Evolutionary conservation across 169 alveolate genomes (phyloP), one percentile per base, ranked within the genome.

Genomic region (Miamiensis avidus): DNA sequence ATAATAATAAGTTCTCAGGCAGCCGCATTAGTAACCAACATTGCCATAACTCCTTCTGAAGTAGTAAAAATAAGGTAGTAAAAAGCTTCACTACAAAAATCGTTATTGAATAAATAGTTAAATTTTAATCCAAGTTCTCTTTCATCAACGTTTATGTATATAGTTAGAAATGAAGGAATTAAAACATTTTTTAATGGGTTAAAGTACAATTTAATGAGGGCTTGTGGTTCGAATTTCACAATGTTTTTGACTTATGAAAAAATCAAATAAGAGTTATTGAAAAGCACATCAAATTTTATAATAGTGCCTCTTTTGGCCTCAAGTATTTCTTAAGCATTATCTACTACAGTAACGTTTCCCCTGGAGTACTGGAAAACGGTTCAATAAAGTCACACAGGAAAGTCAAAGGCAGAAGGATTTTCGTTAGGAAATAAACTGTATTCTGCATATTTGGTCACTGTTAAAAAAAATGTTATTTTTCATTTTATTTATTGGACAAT

Each of bases 331-430:
- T 74, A 86, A 81, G 34, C 87, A 31, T 34, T 86, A 27, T 64
- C 90, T 16, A 86, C 90, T n/a, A 81, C 90, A 81, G 74, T 86
- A 26, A 86, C 90, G 27, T 86, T 86, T 76, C 90, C 90, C 6
- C 65, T 86, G 26, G 90, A 86, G 27, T 86, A 86, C 75, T 86
- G 87, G 90, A 82, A 81, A 29, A 84, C 84, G 31, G 65, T 81
- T 20, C 32, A 86, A 34, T 76, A 83, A 29, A 74, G 87, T 11
- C 31, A 78, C n/a, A 81, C 81, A 26, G 90, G 90, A 29, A 79
- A 65, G 34, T 65, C 90, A 0, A 86, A 86, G 65, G 25, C 29
- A 30, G 31, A 49, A 65, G 65, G 84, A n/a, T 49, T 34, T 20
- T 15, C 73, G 73, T 82, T 86, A 49, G 90, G 90, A 0, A 86